phyloP scores from a whole-genome alignment of 345 rosid genomes.

The Litchi chinensis region DNA sequence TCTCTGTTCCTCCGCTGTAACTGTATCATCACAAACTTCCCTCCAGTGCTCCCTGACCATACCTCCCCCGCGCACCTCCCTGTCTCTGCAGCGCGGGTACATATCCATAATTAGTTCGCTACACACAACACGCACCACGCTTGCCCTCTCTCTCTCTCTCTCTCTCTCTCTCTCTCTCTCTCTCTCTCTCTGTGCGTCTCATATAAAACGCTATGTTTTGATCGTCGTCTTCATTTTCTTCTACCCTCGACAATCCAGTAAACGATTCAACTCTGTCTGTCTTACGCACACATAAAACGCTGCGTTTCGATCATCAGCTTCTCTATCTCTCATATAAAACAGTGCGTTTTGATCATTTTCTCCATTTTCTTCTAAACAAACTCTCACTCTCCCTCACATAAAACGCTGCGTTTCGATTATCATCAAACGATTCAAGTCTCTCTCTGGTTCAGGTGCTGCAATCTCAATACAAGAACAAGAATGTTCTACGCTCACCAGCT shows the following conservation, averaged over 20 bases:
- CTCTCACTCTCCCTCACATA: background rate
- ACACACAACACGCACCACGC: background rate
- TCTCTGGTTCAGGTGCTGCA: background rate
- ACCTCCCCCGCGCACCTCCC: background rate
- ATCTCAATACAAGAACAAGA: background rate
- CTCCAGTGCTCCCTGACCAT: background rate
- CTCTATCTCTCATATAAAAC: background rate
- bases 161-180: too few relatives aligned
- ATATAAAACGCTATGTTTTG: background rate
- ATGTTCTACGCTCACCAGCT: constrained; percentile 98
- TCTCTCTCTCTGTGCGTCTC: background rate
- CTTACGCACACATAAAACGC: background rate
- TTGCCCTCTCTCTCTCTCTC: background rate
- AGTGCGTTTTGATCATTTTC: too few relatives aligned
- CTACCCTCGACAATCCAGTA: background rate
- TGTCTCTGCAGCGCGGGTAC: background rate
- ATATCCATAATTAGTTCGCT: background rate
- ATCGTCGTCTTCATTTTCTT: background rate
- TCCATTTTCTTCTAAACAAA: background rate
- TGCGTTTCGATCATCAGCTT: background rate
- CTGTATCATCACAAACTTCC: background rate
- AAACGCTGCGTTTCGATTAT: background rate
- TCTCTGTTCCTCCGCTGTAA: background rate
- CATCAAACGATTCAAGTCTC: background rate
- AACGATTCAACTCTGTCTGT: background rate